Conservation (phyloP, 75 land plant species). For the Selaginella tamariscina region DNA sequence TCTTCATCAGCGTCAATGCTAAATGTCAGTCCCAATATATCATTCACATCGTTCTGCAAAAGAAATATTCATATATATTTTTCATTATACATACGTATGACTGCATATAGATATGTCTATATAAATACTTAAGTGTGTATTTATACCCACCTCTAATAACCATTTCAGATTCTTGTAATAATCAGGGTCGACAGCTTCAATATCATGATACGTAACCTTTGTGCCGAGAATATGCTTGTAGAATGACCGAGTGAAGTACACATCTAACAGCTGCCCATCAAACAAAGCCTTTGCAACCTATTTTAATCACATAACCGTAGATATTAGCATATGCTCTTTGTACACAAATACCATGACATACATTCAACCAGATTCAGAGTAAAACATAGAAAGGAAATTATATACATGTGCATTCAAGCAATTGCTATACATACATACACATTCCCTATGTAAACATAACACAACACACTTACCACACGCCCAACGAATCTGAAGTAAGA, state of each 20-base stretch:
- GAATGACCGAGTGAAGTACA: constrained; percentile 92
- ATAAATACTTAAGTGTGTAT: too few species aligned
- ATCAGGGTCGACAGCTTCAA: constrained; percentile 96
- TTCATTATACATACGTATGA: too few species aligned
- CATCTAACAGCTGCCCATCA: constrained; percentile 96
- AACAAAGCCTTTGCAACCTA: constrained; percentile 96
- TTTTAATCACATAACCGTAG: too few species aligned
- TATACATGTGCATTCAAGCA: too few species aligned
- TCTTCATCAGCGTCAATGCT: constrained; percentile 99
- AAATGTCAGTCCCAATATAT: constrained; percentile 76
- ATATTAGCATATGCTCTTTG: too few species aligned
- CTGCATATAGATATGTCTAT: too few species aligned
- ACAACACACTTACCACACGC: constrained; percentile 59
- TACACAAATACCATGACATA: not conserved
- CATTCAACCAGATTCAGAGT: not conserved
- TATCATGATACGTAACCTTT: constrained; percentile 96
- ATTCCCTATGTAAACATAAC: too few species aligned
- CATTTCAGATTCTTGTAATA: constrained; percentile 86
- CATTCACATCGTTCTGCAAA: constrained; percentile 80
- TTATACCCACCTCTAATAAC: constrained; percentile 96
- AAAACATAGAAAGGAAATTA: too few species aligned
- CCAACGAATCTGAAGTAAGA: constrained; percentile 99
- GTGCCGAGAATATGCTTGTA: constrained; percentile 92
- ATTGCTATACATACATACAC: too few species aligned
- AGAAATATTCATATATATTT: not conserved